Evolutionary conservation across 495 filamentous ascomycete species (phyloP).

Genomic region (Ascobolus immersus): DNA sequence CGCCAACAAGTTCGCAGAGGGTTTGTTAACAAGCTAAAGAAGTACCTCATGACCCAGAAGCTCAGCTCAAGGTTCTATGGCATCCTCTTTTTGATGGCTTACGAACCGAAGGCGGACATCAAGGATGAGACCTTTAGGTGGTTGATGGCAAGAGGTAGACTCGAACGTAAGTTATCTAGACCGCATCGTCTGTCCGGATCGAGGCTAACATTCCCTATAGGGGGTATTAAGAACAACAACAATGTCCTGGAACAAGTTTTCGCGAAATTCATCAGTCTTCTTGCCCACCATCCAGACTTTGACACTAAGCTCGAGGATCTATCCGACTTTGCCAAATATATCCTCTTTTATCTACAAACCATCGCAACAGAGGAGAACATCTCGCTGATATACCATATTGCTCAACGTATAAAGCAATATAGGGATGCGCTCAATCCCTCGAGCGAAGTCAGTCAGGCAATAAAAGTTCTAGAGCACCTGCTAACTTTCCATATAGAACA

Average conservation of each 20-base stretch:
- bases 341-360: conserved; percentile 63
- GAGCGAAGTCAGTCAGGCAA: conserved; percentile 15
- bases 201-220: too few relatives aligned
- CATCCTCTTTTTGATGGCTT: conserved; percentile 68
- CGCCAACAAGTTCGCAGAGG: conserved; percentile 43
- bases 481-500: conserved; percentile 17
- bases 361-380: conserved; percentile 71
- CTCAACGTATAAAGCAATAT: conserved; percentile 76
- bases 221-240: conserved; percentile 27
- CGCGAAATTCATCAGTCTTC: conserved; percentile 55
- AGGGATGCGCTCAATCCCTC: conserved; percentile 46
- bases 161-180: conserved; percentile 25
- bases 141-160: conserved; percentile 66
- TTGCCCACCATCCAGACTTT: conserved; percentile 92
- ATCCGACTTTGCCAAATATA: conserved; percentile 55
- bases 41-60: conserved; percentile 43
- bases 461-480: not conserved
- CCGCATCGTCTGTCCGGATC: too few relatives aligned
- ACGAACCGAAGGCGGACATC: conserved; percentile 47
- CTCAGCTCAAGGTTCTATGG: conserved; percentile 61
- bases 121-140: conserved; percentile 56
- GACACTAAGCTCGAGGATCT: conserved; percentile 38
- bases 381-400: conserved; percentile 69
- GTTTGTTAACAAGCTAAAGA: conserved; percentile 66
- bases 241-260: conserved; percentile 63